A percentile compares a stretch with the other conserved stretches of the same genome.
Conservation (phyloP, 78 protist genomes). For the Thecamonas trahens region DNA sequence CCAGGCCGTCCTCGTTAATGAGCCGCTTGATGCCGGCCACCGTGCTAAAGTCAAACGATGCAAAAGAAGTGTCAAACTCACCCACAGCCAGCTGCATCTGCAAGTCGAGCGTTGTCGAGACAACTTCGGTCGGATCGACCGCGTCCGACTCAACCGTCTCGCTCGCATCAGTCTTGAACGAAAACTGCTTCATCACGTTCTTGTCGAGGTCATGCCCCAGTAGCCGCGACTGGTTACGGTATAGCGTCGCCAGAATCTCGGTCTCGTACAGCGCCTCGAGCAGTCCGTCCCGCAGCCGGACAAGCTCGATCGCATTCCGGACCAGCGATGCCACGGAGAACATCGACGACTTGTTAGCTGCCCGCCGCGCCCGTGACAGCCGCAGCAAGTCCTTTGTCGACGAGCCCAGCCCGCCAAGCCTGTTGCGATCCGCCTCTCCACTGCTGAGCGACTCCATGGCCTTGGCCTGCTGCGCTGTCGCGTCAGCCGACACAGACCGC, state of each 20-base stretch:
- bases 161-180: not conserved
- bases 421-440: too few species aligned
- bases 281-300: not conserved
- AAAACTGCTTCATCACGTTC: not conserved
- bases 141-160: not conserved
- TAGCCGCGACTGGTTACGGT: not conserved
- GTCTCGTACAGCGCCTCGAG: constrained; percentile 11
- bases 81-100: not conserved
- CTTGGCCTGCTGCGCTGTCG: too few species aligned
- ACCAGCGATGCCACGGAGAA: too few species aligned
- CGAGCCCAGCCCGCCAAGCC: too few species aligned
- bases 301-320: too few species aligned
- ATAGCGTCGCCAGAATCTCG: constrained; percentile 1
- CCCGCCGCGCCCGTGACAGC: too few species aligned
- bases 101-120: too few species aligned
- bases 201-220: constrained; percentile 7
- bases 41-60: constrained; percentile 1
- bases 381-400: too few species aligned
- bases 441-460: too few species aligned
- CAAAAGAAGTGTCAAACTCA: constrained; percentile 2
- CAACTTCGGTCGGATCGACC: constrained; percentile 1
- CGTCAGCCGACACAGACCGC: too few species aligned
- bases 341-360: too few species aligned
- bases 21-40: not conserved
- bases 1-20: not conserved